These are phyloP conservation scores for Favolaschia claudopus DNA, from an alignment of 768 basidiomycete genomes.

Conservation along the genomic window DNA sequence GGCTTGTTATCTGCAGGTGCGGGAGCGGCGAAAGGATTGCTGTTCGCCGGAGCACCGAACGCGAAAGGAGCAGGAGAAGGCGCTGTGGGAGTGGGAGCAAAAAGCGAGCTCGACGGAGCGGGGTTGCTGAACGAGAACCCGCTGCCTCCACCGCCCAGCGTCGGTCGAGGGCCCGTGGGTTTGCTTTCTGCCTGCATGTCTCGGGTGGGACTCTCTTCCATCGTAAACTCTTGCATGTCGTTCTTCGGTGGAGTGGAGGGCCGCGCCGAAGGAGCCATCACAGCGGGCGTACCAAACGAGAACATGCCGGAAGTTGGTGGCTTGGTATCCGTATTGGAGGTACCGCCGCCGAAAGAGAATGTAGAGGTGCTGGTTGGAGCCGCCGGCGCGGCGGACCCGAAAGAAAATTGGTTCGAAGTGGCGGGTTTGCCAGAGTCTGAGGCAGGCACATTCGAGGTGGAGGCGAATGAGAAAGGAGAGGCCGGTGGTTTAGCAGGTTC, in stretches of 20 bases:
- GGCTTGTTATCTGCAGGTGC: conserved; percentile 55
- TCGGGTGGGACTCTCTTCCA: conserved; percentile 85
- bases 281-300: conserved; percentile 53
- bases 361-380: conserved; percentile 22
- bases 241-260: conserved; percentile 73
- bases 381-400: conserved; percentile 38
- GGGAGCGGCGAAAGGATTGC: conserved; percentile 59
- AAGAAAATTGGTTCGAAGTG: conserved; percentile 39
- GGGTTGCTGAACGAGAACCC: conserved; percentile 57
- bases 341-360: conserved; percentile 59
- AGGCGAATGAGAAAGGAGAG: conserved; percentile 55
- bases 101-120: conserved; percentile 40
- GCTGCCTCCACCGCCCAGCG: conserved; percentile 34
- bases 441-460: conserved; percentile 42
- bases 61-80: conserved; percentile 45
- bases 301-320: conserved; percentile 61
- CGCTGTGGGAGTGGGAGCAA: conserved; percentile 40
- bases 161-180: conserved; percentile 45
- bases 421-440: conserved; percentile 42
- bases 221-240: conserved; percentile 70
- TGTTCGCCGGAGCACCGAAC: conserved; percentile 46
- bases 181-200: conserved; percentile 56
- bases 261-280: conserved; percentile 45
- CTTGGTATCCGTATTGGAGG: conserved; percentile 41
- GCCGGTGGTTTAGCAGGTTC: conserved; percentile 28